Percentiles rank a stretch among this genome's conserved stretches.
phyloP scores from a whole-genome alignment of 1,139 yeast species.

The Pneumocystis oryctolagi region DNA sequence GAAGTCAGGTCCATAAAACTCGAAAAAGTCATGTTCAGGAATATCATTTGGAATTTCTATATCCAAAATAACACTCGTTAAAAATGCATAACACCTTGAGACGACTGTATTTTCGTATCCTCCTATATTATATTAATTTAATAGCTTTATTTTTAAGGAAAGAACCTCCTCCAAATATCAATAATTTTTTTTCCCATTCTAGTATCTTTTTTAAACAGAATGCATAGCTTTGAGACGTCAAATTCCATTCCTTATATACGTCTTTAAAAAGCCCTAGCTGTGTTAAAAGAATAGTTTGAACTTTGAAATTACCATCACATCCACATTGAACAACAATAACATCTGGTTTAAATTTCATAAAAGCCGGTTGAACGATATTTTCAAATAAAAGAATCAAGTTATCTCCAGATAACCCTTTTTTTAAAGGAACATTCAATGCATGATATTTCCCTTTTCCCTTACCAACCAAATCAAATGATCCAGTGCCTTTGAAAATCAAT shows the following conservation, averaged over 20 bases:
- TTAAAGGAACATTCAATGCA: constrained; percentile 42
- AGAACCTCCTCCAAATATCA: constrained; percentile 45
- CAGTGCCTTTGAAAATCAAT: constrained; percentile 26
- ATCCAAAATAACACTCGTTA: constrained; percentile 26
- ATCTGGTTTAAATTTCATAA: constrained; percentile 32
- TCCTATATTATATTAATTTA: constrained; percentile 25
- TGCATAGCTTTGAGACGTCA: constrained; percentile 40
- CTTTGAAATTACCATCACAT: constrained; percentile 38
- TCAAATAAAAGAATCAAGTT: constrained; percentile 28
- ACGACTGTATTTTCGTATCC: constrained; percentile 54
- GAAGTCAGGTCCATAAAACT: neutral
- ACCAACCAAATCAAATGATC: constrained; percentile 28
- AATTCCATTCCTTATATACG: constrained; percentile 52
- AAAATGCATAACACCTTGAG: constrained; percentile 50
- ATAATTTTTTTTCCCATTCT: constrained; percentile 24
- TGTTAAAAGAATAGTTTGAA: neutral
- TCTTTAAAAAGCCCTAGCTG: constrained; percentile 32
- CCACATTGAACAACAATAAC: constrained; percentile 54
- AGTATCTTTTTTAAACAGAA: constrained; percentile 27
- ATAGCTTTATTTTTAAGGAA: neutral
- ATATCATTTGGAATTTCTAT: neutral
- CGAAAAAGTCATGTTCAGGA: neutral
- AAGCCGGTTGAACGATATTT: constrained; percentile 33
- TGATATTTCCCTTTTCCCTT: constrained; percentile 27
- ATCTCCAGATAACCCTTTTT: constrained; percentile 40